These are phyloP conservation scores for Actinomortierella ambigua DNA, from an alignment of 371 early-diverging fungal species.

Conservation along the genomic window DNA sequence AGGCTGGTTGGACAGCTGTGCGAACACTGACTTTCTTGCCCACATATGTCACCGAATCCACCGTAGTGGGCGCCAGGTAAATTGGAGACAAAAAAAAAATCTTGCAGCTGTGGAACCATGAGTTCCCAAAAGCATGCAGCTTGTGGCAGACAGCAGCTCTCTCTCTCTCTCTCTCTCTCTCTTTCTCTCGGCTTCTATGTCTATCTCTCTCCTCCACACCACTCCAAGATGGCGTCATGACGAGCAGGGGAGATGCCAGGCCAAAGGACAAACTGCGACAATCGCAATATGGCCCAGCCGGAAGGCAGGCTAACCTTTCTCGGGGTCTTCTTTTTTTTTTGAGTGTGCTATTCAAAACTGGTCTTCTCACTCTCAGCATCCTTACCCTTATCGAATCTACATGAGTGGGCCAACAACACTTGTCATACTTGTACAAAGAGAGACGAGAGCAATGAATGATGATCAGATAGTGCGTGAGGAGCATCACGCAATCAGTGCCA, in stretches of 20 bases:
- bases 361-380: too few relatives aligned
- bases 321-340: too few relatives aligned
- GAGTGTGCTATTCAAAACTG: too few relatives aligned
- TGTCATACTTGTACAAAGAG: too few relatives aligned
- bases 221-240: background rate
- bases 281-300: too few relatives aligned
- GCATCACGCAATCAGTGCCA: background rate
- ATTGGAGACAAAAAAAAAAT: too few relatives aligned
- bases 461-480: background rate
- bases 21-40: slow-evolving; percentile 50
- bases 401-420: too few relatives aligned
- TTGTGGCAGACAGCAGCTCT: background rate
- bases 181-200: background rate
- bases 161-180: background rate
- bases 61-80: slow-evolving; percentile 51
- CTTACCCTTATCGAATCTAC: too few relatives aligned
- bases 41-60: slow-evolving; percentile 55
- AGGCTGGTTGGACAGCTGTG: slow-evolving; percentile 2
- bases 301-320: too few relatives aligned
- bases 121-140: too few relatives aligned
- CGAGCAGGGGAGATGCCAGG: background rate
- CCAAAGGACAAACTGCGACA: background rate
- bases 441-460: background rate
- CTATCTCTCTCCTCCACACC: background rate
- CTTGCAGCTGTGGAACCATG: too few relatives aligned